These are phyloP conservation scores for Penicillium diatomitis DNA, from an alignment of 495 filamentous ascomycete genomes.

Conservation along the genomic window DNA sequence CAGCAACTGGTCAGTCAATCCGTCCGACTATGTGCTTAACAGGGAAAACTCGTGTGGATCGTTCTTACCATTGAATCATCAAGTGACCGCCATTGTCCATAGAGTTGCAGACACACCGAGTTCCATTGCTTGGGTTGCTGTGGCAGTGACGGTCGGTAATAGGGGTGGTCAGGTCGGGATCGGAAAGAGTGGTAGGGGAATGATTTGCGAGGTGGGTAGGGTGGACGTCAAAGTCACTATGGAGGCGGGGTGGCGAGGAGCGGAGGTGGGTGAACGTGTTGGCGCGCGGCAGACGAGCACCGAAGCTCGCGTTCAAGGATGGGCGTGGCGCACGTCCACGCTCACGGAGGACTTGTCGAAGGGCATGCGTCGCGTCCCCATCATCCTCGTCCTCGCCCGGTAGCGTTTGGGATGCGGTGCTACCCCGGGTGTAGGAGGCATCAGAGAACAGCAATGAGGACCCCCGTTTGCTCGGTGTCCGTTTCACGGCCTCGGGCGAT, in stretches of 20 bases:
- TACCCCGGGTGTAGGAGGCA: constrained; percentile 25
- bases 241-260: constrained; percentile 37
- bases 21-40: constrained; percentile 5
- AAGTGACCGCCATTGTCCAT: constrained; percentile 55
- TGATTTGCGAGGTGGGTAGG: constrained; percentile 30
- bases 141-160: constrained; percentile 48
- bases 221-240: constrained; percentile 30
- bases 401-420: constrained; percentile 47
- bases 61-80: constrained; percentile 75
- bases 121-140: constrained; percentile 46
- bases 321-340: constrained; percentile 42
- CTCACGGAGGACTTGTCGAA: constrained; percentile 63
- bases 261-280: constrained; percentile 31
- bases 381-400: constrained; percentile 41
- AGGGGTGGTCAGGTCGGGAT: constrained; percentile 58
- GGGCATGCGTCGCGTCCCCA: constrained; percentile 50
- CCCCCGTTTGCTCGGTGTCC: constrained; percentile 27
- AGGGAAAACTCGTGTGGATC: neutral
- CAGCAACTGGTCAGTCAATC: neutral
- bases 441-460: constrained; percentile 26
- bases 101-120: constrained; percentile 67
- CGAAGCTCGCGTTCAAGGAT: constrained; percentile 25
- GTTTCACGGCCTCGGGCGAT: constrained; percentile 28
- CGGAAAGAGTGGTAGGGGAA: constrained; percentile 62
- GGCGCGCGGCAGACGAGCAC: constrained; percentile 20